phyloP scores from a whole-genome alignment of 768 basidiomycete genomes.

The Pulveroboletus sp. region DNA sequence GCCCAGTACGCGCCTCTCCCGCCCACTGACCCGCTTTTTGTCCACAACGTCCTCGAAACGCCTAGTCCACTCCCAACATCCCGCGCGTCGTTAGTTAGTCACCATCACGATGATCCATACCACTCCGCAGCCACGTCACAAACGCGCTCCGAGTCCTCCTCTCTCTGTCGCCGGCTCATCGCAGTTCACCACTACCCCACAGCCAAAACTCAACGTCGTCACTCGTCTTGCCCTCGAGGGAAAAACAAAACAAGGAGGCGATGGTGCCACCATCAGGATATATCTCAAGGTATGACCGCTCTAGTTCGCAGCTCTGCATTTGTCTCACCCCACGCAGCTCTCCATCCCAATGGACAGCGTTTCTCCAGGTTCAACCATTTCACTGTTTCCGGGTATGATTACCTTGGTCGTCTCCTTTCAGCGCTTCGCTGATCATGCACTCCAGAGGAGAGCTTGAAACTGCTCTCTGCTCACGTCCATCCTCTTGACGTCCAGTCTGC shows the following conservation, averaged over 20 bases:
- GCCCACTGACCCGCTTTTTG: constrained; percentile 11
- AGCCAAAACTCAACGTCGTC: constrained; percentile 59
- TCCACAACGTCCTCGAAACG: constrained; percentile 8
- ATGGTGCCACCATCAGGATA: constrained; percentile 65
- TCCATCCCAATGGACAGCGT: constrained; percentile 63
- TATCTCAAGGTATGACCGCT: constrained; percentile 61
- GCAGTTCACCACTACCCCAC: constrained; percentile 40
- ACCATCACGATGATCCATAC: constrained; percentile 10
- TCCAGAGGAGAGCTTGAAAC: constrained; percentile 75
- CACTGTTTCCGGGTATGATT: constrained; percentile 64
- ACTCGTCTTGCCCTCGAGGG: constrained; percentile 73
- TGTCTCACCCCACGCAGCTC: constrained; percentile 39
- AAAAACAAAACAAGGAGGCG: constrained; percentile 58
- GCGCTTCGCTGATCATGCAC: background rate
- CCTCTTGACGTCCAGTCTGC: constrained; percentile 66
- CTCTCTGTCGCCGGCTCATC: constrained; percentile 35
- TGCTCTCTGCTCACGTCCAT: constrained; percentile 68
- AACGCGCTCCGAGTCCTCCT: constrained; percentile 30
- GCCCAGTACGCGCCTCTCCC: constrained; percentile 6
- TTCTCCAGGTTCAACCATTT: constrained; percentile 61
- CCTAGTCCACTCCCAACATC: background rate
- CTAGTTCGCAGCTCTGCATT: background rate
- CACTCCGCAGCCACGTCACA: constrained; percentile 22
- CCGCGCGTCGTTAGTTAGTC: background rate
- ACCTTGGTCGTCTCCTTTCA: background rate